Base-by-base conservation (phyloP, 2,329 filamentous ascomycete species). In the Pseudohalonectria lignicola region DNA sequence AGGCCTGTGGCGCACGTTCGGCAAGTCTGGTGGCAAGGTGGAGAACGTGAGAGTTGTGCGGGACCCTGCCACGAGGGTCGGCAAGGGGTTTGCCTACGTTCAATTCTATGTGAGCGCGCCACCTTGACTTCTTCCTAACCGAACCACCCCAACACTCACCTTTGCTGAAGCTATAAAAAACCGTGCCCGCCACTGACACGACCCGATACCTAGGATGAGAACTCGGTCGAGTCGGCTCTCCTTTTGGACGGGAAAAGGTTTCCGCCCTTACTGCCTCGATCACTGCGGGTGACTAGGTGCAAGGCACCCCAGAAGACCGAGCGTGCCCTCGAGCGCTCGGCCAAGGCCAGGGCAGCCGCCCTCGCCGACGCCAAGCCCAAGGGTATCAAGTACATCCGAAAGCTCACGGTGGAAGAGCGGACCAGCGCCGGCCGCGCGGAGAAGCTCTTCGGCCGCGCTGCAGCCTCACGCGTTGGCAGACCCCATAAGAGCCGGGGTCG, bases 11-110 rank as follows among this genome's bases (percentile, higher is more conserved):
- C 73, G 79, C 33, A 79, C 82, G 16, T 93, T 94, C 52, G 64
- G 70, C 43, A 76, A 82, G 55, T 58, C 71, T 37, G 79, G 73
- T 43, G 88, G 90, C 47, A 83, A 74, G 46, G 84, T 98, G 11
- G 90, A 98, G 61, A 94, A 81, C 53, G 93, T 98, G 26, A 83
- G 92, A 25, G 87, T 98, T 16, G 76, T 95, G 36, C 79, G 92
- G 39, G 92, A 98, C 53, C 70, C 84, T 45, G 82, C 83, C 48
- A 98, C 93, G 7, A 77, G 93, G 36, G 86, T 98, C 21, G 87
- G 92, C 52, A 98, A 98, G 57, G 92, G 92, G 4, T 86, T 98
- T 54, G 93, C 93, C 44, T 98, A 98, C 53, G 90, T 98, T 13
- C 92, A 98, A 55, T 98, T 98, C 61, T 76, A 81, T 53, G 76